Base-by-base conservation (phyloP, 768 basidiomycete genomes). In the Nevesoporus exiguus region DNA sequence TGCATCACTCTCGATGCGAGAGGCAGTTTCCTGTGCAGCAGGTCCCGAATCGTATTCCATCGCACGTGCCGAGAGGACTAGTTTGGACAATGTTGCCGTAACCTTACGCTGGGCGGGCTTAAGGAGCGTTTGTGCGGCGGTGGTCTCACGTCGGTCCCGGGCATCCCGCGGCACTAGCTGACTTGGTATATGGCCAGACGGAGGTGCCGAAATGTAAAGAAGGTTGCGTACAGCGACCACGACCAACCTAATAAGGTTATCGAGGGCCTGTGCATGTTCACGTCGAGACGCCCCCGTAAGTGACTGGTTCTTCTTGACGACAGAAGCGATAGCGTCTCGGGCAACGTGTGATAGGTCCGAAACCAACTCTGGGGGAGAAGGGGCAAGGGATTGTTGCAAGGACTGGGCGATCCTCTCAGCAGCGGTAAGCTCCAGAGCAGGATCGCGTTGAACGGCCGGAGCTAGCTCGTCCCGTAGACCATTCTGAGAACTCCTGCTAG, bases 51-150 rank as follows among this genome's bases (percentile, higher is more conserved):
- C 86, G 56, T 89, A 90, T 62, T 88, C 84, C 72, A 91, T 86
- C 0, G 94, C 93, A 46, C 96, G 86, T n/a, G 91, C 85, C 8
- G 89, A 91, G 3, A 97, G 81, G 29, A 96, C 90, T 27, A 98
- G 77, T 66, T 94, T 88, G 19, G 91, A 94, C 9, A 96, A 75
- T 0, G 92, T 93, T 8, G 92, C 90, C 2, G 92, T 91, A 30
- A 96, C 87, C 62, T 90, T 91, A 48, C 90, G 79, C 53, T 92
- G 91, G 0, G 84, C 83, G 7, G 87, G 86, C 69, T 92, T 93
- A 40, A 93, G 75, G 8, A 86, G 74, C 3, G 84, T 76, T 59
- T 82, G 79, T 1, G 80, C 72, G 14, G 78, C 68, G 11, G 79
- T 70, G 10, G 71, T 68, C 29, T 77, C 64, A 52, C 73, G 74